phyloP scores from a whole-genome alignment of 306 rosid genomes.

The Ammopiptanthus mongolicus region DNA sequence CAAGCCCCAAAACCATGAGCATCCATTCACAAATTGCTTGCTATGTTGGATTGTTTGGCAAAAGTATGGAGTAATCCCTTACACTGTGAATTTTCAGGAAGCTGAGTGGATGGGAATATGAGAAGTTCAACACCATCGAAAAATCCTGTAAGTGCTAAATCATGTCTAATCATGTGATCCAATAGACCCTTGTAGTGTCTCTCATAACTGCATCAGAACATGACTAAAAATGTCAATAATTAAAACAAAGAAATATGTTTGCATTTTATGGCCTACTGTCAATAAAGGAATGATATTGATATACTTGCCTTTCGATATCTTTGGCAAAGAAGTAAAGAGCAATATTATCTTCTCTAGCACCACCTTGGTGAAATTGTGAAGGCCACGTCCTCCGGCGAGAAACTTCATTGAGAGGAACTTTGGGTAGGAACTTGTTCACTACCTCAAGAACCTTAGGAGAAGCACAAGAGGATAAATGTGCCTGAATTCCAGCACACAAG shows the following conservation, averaged over 20 bases:
- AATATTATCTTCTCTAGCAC: constrained; percentile 77
- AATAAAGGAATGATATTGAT: constrained; percentile 1
- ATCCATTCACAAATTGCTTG: neutral
- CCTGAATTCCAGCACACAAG: constrained; percentile 70
- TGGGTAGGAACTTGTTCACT: constrained; percentile 50
- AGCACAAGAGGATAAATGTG: constrained; percentile 83
- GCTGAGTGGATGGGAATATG: constrained; percentile 88
- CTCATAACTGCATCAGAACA: constrained; percentile 58
- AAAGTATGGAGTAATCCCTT: constrained; percentile 39
- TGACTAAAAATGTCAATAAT: neutral
- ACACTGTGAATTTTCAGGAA: constrained; percentile 91
- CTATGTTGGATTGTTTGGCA: constrained; percentile 5
- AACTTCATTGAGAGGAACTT: constrained; percentile 64
- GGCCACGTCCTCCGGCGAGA: constrained; percentile 91
- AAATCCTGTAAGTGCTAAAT: constrained; percentile 78
- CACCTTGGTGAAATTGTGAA: constrained; percentile 64
- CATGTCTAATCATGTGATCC: constrained; percentile 79
- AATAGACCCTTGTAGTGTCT: constrained; percentile 63
- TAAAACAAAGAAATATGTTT: neutral
- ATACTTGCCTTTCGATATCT: constrained; percentile 63
- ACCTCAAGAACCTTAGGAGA: constrained; percentile 78
- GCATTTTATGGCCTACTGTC: neutral
- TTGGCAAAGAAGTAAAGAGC: constrained; percentile 95
- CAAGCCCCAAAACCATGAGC: constrained; percentile 1
- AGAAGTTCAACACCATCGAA: constrained; percentile 80